Evolutionary conservation across 169 alveolate genomes (phyloP).

Genomic region (Eimeria tenella): DNA sequence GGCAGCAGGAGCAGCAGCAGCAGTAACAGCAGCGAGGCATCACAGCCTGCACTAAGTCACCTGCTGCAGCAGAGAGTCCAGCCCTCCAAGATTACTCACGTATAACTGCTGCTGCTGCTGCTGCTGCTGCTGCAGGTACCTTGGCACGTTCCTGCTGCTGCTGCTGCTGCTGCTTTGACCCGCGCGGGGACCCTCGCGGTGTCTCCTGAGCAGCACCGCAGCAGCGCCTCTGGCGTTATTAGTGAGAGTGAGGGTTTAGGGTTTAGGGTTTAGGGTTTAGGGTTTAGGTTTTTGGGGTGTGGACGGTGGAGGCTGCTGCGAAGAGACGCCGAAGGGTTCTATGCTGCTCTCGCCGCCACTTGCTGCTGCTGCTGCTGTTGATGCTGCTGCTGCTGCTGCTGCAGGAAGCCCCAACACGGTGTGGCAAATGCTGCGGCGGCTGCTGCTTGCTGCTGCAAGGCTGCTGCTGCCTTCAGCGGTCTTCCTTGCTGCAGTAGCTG

Average conservation of each 20-base stretch:
- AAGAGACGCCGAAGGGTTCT: too few species aligned
- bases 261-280: slow-evolving; percentile 36
- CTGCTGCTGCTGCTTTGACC: slow-evolving; percentile 30
- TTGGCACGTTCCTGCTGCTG: neutral
- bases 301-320: too few species aligned
- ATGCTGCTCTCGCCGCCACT: too few species aligned
- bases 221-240: too few species aligned
- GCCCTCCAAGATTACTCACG: too few species aligned
- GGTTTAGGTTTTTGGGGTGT: neutral
- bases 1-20: too few species aligned
- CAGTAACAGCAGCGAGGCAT: too few species aligned
- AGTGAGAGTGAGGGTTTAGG: neutral
- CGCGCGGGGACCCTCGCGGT: too few species aligned
- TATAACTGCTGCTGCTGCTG: neutral
- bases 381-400: neutral
- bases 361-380: neutral
- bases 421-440: neutral
- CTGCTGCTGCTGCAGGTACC: neutral
- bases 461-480: neutral
- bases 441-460: slow-evolving; percentile 2
- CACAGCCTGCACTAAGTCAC: too few species aligned
- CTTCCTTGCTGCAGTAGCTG: neutral
- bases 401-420: neutral
- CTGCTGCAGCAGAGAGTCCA: too few species aligned
- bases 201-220: too few species aligned